Evolutionary conservation across 768 basidiomycete species (phyloP), one percentile per base, ranked within the genome.

Genomic region (Psilocybe sp.): DNA sequence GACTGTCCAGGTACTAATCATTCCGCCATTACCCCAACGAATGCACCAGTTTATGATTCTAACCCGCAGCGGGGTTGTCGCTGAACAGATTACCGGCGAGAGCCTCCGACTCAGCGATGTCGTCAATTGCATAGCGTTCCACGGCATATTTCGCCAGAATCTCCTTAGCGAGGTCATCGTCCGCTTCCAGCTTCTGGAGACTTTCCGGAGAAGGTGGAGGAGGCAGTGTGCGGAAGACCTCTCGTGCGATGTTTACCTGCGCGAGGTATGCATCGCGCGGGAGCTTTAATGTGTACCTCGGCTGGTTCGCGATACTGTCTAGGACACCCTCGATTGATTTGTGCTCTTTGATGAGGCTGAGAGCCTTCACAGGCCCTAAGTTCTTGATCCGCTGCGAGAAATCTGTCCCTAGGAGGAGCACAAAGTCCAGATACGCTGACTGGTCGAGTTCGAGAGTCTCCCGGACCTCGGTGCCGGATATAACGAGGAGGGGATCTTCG

Each of bases 401-500:
- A 66, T 97, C 94, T 2, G 93, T 96, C 10, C 94, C 94, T 9
- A 94, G 77, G 5, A 97, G 75, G 44, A 96, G 79, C 0, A 82
- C 84, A 66, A 96, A 93, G 68, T 97, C 94, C 58, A 96, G 65
- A 65, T 80, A 94, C 44, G 79, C 64, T 0, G 72, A 60, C 7
- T 75, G 76, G 55, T 78, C 69, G 20, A 97, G 79, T 10, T 71
- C 62, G 33, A 92, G 78, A 6, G 69, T 70, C 0, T 65, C 52
- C 8, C 85, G 87, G 15, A 93, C 72, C 3, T 84, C 76, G 1
- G 75, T 56, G 4, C 89, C 90, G 13, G 78, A 80, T 43, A 94
- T 74, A 44, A 85, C 52, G 34, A 79, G 65, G 3, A 97, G 74
- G 5, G 91, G 85, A 1, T 70, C 73, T 20, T 71, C 66, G 3